Conservation (phyloP, 2,329 filamentous ascomycete species). For the Pseudogymnoascus sp. region DNA sequence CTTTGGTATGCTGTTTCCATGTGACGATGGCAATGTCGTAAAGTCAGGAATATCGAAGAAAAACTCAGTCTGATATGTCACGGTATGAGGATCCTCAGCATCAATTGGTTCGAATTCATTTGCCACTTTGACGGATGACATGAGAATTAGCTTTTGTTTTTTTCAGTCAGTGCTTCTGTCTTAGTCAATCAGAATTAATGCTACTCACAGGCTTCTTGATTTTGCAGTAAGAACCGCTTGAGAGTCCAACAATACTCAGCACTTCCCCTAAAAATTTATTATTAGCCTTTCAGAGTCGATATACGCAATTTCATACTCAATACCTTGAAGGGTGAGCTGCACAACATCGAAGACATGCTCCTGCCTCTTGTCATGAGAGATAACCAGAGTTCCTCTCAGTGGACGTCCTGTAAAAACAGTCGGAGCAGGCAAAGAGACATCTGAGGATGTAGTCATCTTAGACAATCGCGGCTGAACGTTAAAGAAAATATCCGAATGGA, state of each 20-base stretch:
- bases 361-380: conserved; percentile 1
- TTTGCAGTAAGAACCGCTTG: background rate
- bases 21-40: background rate
- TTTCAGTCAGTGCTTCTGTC: background rate
- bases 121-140: conserved; percentile 4
- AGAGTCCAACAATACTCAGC: background rate
- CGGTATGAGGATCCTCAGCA: background rate
- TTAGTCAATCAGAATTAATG: background rate
- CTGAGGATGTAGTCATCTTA: background rate
- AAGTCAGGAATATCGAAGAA: conserved; percentile 8
- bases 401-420: background rate
- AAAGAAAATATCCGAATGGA: background rate
- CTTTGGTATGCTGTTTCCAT: background rate
- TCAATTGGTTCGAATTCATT: background rate
- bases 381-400: background rate
- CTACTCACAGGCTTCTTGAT: conserved; percentile 5
- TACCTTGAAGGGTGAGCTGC: background rate
- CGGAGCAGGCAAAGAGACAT: background rate
- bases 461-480: background rate
- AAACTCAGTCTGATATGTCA: background rate
- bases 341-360: background rate
- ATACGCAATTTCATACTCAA: background rate
- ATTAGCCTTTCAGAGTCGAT: background rate
- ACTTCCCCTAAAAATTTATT: conserved; percentile 1
- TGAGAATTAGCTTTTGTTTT: background rate